Conservation (phyloP, 2,329 filamentous ascomycete species). For the Aureobasidium sp. region DNA sequence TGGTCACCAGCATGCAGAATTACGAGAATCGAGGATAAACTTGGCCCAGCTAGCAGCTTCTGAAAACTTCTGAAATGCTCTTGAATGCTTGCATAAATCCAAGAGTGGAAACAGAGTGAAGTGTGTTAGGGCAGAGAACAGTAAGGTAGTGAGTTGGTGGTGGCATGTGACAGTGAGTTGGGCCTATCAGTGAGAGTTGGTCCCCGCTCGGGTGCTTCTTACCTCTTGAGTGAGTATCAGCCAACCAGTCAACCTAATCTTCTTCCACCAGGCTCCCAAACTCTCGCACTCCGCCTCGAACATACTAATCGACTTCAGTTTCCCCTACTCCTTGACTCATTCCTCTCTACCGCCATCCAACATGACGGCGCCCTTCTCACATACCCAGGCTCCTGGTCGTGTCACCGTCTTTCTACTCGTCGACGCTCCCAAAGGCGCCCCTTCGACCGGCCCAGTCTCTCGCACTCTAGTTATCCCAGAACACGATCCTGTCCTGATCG, state of each 20-base stretch:
- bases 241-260: background rate
- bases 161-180: constrained; percentile 5
- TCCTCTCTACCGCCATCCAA: background rate
- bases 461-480: background rate
- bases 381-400: background rate
- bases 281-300: background rate
- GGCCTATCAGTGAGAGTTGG: background rate
- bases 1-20: background rate
- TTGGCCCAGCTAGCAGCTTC: background rate
- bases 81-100: background rate
- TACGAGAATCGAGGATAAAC: background rate
- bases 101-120: background rate
- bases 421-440: background rate
- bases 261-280: background rate
- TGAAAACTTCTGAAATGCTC: background rate
- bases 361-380: background rate
- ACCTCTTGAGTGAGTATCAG: background rate
- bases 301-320: background rate
- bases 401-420: background rate
- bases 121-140: background rate
- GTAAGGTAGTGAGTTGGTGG: background rate
- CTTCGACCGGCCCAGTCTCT: background rate
- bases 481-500: constrained; percentile 29
- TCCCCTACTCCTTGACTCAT: background rate
- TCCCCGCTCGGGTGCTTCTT: constrained; percentile 3